These are phyloP conservation scores for Elsinoe necatrix DNA, from an alignment of 2,329 filamentous ascomycete genomes.

Conservation along the genomic window DNA sequence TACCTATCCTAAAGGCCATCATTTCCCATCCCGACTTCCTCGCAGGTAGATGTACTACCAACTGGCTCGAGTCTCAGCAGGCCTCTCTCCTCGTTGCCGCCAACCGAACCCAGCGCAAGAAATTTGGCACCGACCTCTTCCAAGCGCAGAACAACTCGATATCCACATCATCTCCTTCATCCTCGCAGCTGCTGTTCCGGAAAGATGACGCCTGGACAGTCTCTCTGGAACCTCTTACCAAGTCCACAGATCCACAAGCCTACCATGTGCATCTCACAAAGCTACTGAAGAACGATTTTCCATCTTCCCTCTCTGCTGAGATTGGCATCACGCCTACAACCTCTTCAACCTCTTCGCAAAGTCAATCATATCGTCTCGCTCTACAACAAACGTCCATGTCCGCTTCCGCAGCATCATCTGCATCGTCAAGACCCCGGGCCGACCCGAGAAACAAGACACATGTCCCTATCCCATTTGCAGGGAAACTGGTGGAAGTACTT, in stretches of 20 bases:
- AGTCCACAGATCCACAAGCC: slow-evolving; percentile 7
- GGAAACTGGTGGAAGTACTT: slow-evolving; percentile 51
- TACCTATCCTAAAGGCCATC: slow-evolving; percentile 48
- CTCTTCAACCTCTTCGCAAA: slow-evolving; percentile 21
- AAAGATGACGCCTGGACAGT: slow-evolving; percentile 54
- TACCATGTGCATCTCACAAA: slow-evolving; percentile 49
- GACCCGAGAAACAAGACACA: slow-evolving; percentile 44
- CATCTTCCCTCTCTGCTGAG: slow-evolving; percentile 46
- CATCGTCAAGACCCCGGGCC: slow-evolving; percentile 40
- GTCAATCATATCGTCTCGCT: slow-evolving; percentile 35
- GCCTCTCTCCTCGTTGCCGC: slow-evolving; percentile 28
- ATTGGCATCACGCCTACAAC: slow-evolving; percentile 40
- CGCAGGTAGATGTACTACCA: slow-evolving; percentile 43
- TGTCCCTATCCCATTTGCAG: slow-evolving; percentile 49
- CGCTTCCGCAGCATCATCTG: slow-evolving; percentile 32
- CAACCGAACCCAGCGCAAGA: neutral
- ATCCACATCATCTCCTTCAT: neutral
- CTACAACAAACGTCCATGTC: slow-evolving; percentile 39
- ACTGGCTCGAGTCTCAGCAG: slow-evolving; percentile 50
- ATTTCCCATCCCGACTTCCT: slow-evolving; percentile 44
- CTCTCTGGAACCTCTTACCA: slow-evolving; percentile 32
- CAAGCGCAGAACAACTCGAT: neutral
- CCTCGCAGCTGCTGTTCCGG: slow-evolving; percentile 37
- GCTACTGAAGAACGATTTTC: slow-evolving; percentile 53
- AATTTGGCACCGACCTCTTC: slow-evolving; percentile 10